Conservation (phyloP, 805 yeast species). For the Metschnikowia arizonensis region DNA sequence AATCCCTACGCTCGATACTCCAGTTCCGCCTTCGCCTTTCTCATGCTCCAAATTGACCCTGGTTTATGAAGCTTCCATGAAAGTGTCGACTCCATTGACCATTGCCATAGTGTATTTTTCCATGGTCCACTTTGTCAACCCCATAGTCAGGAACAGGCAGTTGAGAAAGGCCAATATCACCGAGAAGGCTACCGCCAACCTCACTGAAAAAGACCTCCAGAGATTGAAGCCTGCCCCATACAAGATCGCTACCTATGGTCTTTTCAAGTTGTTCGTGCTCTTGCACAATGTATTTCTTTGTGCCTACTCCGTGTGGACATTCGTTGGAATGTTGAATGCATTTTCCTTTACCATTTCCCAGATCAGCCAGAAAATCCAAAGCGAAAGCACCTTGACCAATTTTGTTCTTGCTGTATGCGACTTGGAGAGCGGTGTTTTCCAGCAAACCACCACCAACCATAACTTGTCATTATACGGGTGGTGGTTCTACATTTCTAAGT, state of each 20-base stretch:
- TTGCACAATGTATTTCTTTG: slow-evolving; percentile 60
- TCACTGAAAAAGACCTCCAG: slow-evolving; percentile 24
- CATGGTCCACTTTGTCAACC: slow-evolving; percentile 53
- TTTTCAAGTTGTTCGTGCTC: slow-evolving; percentile 53
- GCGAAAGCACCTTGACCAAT: slow-evolving; percentile 32
- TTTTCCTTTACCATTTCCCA: slow-evolving; percentile 38
- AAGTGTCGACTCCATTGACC: slow-evolving; percentile 50
- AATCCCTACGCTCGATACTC: slow-evolving; percentile 28
- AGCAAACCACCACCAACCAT: slow-evolving; percentile 17
- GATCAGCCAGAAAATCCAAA: slow-evolving; percentile 11
- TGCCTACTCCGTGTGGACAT: slow-evolving; percentile 67
- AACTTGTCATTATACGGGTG: slow-evolving; percentile 57
- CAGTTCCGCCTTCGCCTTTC: slow-evolving; percentile 36
- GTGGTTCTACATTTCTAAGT: slow-evolving; percentile 66
- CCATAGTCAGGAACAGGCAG: slow-evolving; percentile 45
- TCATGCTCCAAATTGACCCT: slow-evolving; percentile 25
- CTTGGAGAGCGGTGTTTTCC: slow-evolving; percentile 55
- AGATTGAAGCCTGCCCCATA: slow-evolving; percentile 53
- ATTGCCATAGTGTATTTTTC: slow-evolving; percentile 57
- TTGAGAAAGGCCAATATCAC: slow-evolving; percentile 23
- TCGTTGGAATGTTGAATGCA: slow-evolving; percentile 56
- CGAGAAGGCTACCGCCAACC: slow-evolving; percentile 18
- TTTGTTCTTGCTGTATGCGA: slow-evolving; percentile 65
- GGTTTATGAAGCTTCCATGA: slow-evolving; percentile 42
- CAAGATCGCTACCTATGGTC: slow-evolving; percentile 37